Percentiles rank a stretch among this genome's conserved stretches.
These are phyloP conservation scores for Teratosphaeria viscida DNA, from an alignment of 2,329 filamentous ascomycete genomes.

Conservation along the genomic window DNA sequence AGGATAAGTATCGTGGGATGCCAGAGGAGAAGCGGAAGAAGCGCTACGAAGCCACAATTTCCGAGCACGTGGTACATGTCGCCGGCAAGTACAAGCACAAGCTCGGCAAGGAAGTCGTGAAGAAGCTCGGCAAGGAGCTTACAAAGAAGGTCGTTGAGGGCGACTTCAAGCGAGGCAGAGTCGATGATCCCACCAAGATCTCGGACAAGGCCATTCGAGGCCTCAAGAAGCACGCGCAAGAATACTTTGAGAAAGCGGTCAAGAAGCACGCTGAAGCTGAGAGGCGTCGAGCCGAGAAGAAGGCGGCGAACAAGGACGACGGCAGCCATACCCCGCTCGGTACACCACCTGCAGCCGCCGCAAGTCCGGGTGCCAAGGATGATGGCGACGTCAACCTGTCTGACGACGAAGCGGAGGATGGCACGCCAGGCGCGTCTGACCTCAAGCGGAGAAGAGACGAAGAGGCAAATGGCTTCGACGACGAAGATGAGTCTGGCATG, in stretches of 20 bases:
- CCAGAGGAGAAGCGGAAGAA: constrained; percentile 84
- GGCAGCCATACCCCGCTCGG: constrained; percentile 18
- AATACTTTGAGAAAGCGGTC: constrained; percentile 79
- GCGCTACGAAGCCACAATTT: constrained; percentile 84
- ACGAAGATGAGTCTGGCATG: constrained; percentile 19
- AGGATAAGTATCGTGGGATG: constrained; percentile 60
- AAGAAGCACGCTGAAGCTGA: constrained; percentile 62
- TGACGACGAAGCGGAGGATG: constrained; percentile 19
- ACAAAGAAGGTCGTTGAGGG: constrained; percentile 79
- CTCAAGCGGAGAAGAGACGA: constrained; percentile 19
- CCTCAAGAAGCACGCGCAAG: constrained; percentile 71
- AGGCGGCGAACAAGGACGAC: constrained; percentile 20
- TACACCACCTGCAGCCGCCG: constrained; percentile 15
- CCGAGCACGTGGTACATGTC: constrained; percentile 74
- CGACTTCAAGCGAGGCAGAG: constrained; percentile 83
- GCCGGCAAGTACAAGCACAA: constrained; percentile 80
- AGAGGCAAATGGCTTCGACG: constrained; percentile 21
- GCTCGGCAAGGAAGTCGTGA: constrained; percentile 68
- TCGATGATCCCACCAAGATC: constrained; percentile 69
- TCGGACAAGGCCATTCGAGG: constrained; percentile 68
- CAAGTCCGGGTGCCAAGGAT: constrained; percentile 13
- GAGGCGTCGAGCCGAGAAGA: constrained; percentile 49
- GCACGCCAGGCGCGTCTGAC: constrained; percentile 10
- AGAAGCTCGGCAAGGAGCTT: constrained; percentile 55
- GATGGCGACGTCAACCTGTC: constrained; percentile 13